Conservation (phyloP, 192 early-diverging fungal genomes). For the Mortierella claussenii region DNA sequence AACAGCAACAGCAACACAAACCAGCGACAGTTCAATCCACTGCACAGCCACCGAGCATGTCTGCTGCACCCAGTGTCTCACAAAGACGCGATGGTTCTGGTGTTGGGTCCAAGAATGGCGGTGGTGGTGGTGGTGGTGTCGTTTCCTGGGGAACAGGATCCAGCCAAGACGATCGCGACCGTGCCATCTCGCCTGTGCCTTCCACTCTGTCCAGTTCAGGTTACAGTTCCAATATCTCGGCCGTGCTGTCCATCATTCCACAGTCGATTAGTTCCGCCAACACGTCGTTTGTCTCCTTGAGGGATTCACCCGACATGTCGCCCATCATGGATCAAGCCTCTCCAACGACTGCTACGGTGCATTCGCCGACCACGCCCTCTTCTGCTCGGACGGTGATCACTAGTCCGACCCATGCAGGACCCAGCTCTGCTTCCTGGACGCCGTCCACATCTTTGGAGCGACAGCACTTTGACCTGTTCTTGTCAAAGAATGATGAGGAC, state of each 20-base stretch:
- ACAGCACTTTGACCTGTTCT: neutral
- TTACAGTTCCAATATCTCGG: conserved; percentile 4
- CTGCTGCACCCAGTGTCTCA: too few relatives aligned
- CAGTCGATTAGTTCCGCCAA: neutral
- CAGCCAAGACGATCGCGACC: neutral
- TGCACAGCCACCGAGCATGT: too few relatives aligned
- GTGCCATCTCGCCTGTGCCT: conserved; percentile 9
- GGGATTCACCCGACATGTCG: neutral
- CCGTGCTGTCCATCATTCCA: too few relatives aligned
- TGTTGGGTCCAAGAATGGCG: too few relatives aligned
- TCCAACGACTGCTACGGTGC: neutral
- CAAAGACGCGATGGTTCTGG: too few relatives aligned
- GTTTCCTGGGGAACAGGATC: too few relatives aligned
- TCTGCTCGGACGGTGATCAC: neutral
- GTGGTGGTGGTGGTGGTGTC: too few relatives aligned
- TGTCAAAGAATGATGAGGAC: too few relatives aligned
- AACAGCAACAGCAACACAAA: neutral
- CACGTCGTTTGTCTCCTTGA: neutral
- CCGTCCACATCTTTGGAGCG: neutral
- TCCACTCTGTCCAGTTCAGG: conserved; percentile 14
- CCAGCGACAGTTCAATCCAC: too few relatives aligned
- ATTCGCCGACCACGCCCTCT: conserved; percentile 16
- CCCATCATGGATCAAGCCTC: conserved; percentile 2
- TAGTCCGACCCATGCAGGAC: too few relatives aligned
- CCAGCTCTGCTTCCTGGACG: too few relatives aligned